Base-by-base conservation (phyloP, 768 basidiomycete species). In the Calvatia gigantea region DNA sequence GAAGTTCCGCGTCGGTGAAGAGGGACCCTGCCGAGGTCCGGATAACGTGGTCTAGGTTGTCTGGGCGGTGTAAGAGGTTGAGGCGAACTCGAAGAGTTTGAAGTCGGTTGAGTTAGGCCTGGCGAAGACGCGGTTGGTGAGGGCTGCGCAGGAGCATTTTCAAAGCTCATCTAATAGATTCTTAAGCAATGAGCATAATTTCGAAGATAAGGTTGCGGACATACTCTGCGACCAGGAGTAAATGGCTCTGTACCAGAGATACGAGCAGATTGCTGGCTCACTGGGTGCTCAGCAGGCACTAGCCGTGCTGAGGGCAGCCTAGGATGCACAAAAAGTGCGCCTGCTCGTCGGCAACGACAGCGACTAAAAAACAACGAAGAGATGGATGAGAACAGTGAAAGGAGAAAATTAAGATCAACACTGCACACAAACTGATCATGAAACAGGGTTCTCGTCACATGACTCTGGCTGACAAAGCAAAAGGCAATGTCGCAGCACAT, bases 1-100 rank as follows among this genome's bases (percentile, higher is more conserved):
- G 90, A 91, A 17, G 82, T 91, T 1, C 91, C 91, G 53, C 90
- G 75, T 21, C 87, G 79, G 65, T 91, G 89, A 12, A 91, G 72
- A 0, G 88, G 90, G 5, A 89, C 85, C 27, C 86, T 82, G 3
- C 82, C 79, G 6, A 89, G 80, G 39, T 80, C 77, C 1, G 83
- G 83, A 64, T 89, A 89, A 15, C 79, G 80, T 25, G 71, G 62
- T 31, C 71, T 66, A 38, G 70, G 63, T 3, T 69, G 73, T n/a
- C 41, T 42, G n/a, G 74, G 73, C 2, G 78, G 78, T 0, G 81
- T 81, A 4, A 63, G 62, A 4, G 76, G 77, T 21, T 70, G 67
- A 0, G 76, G 75, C 12, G 77, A 76, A 29, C 68, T 71, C 5
- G 77, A 76, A 12, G 72, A 71, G 27, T 69, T 70, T 15, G 74